These are phyloP conservation scores for Hymenoscyphus infarciens DNA, from an alignment of 2,329 filamentous ascomycete genomes.

Conservation along the genomic window DNA sequence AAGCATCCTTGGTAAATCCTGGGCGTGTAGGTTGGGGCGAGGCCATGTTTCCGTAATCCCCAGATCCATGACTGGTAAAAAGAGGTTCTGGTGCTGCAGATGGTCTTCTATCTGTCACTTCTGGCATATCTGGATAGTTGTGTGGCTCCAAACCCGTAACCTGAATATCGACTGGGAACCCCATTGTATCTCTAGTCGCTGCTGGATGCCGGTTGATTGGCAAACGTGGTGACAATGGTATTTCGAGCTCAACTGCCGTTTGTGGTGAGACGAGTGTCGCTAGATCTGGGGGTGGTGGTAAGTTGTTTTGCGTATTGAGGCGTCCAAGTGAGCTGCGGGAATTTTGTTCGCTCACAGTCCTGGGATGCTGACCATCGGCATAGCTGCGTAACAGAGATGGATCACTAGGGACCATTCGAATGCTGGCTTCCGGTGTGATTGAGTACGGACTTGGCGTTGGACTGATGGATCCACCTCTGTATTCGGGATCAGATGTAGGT, in stretches of 20 bases:
- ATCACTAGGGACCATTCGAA: constrained; percentile 8
- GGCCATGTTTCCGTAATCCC: background rate
- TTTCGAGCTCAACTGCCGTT: background rate
- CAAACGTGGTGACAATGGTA: background rate
- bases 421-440: constrained; percentile 7
- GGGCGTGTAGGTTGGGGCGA: background rate
- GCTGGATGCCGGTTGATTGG: background rate
- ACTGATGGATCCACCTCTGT: background rate
- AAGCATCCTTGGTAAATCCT: background rate
- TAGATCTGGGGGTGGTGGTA: background rate
- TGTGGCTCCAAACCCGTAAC: background rate
- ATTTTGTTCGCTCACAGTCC: background rate
- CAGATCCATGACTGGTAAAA: background rate
- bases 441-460: background rate
- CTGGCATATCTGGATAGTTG: background rate
- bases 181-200: constrained; percentile 10
- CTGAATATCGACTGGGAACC: constrained; percentile 7
- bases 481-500: background rate
- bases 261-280: constrained; percentile 2
- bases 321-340: background rate
- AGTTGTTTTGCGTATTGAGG: background rate
- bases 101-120: background rate
- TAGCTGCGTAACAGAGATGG: constrained; percentile 7
- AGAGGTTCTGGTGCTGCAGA: background rate
- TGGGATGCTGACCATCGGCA: background rate